phyloP scores from a whole-genome alignment of 2,329 filamentous ascomycete genomes.

The Ceratocystis diversiconidia region DNA sequence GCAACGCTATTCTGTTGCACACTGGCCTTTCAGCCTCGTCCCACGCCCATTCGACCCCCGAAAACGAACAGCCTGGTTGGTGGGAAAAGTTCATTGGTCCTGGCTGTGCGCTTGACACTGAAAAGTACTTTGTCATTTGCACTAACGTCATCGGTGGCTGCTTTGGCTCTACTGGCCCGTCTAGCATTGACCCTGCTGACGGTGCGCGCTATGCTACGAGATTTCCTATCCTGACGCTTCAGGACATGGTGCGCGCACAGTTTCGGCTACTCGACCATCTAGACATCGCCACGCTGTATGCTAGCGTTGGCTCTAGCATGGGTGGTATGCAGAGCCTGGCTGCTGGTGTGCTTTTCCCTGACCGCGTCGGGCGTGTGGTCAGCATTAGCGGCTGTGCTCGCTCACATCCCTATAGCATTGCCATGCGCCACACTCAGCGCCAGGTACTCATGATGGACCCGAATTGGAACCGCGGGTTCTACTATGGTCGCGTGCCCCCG shows the following conservation, averaged over 20 bases:
- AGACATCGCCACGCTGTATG: slow-evolving; percentile 65
- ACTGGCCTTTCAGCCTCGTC: slow-evolving; percentile 95
- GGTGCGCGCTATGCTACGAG: slow-evolving; percentile 81
- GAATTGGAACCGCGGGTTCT: slow-evolving; percentile 90
- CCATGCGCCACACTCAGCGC: slow-evolving; percentile 93
- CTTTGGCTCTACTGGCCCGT: slow-evolving; percentile 86
- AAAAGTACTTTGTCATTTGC: slow-evolving; percentile 87
- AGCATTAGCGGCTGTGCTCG: slow-evolving; percentile 88
- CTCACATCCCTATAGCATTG: slow-evolving; percentile 94
- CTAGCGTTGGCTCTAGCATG: slow-evolving; percentile 93
- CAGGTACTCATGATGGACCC: slow-evolving; percentile 99
- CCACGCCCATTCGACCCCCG: slow-evolving; percentile 81
- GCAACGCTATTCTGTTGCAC: slow-evolving; percentile 82
- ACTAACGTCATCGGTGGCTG: slow-evolving; percentile 95
- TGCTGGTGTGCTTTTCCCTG: slow-evolving; percentile 68
- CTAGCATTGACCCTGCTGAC: slow-evolving; percentile 75
- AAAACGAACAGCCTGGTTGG: slow-evolving; percentile 83
- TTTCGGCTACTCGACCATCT: slow-evolving; percentile 74
- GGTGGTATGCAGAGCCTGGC: slow-evolving; percentile 95
- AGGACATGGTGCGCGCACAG: slow-evolving; percentile 95
- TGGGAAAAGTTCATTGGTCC: slow-evolving; percentile 98
- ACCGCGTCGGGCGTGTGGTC: slow-evolving; percentile 66
- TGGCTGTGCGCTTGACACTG: slow-evolving; percentile 68
- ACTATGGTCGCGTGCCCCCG: slow-evolving; percentile 76
- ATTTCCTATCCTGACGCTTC: slow-evolving; percentile 88